Evolutionary conservation across 805 yeast genomes (phyloP).

Genomic region (Komagataella mondaviorum): DNA sequence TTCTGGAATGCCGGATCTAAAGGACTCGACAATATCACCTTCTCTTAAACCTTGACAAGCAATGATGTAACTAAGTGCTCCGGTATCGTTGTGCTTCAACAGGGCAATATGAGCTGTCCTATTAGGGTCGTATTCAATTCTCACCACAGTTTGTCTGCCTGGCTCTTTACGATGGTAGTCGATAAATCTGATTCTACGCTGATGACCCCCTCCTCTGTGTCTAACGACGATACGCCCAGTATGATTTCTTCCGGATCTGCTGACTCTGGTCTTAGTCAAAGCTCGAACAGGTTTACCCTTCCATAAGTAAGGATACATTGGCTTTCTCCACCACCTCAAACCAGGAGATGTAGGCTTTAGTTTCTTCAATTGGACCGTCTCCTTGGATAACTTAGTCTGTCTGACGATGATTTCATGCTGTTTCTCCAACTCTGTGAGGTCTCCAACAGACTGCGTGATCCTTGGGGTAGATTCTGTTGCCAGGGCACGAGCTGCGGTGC

Average conservation of each 20-base stretch:
- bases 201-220: conserved; percentile 96
- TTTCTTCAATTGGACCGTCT: conserved; percentile 57
- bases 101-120: conserved; percentile 90
- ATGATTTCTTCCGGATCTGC: conserved; percentile 80
- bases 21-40: conserved; percentile 85
- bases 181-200: conserved; percentile 71
- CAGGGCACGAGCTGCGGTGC: conserved; percentile 16
- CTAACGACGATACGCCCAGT: conserved; percentile 82
- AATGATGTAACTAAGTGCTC: conserved; percentile 60
- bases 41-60: conserved; percentile 90
- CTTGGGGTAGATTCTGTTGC: conserved; percentile 19
- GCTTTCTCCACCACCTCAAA: conserved; percentile 77
- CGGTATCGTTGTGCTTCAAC: conserved; percentile 48
- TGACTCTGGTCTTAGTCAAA: conserved; percentile 59
- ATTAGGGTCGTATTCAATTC: conserved; percentile 94
- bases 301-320: conserved; percentile 77
- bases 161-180: conserved; percentile 57
- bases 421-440: conserved; percentile 60
- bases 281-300: conserved; percentile 71
- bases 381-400: conserved; percentile 62
- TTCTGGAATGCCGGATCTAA: conserved; percentile 76
- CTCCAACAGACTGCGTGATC: conserved; percentile 27
- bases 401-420: conserved; percentile 62
- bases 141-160: conserved; percentile 67
- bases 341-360: conserved; percentile 81